Conservation (phyloP, 1,139 yeast species). For the Dujonia santamariae region DNA sequence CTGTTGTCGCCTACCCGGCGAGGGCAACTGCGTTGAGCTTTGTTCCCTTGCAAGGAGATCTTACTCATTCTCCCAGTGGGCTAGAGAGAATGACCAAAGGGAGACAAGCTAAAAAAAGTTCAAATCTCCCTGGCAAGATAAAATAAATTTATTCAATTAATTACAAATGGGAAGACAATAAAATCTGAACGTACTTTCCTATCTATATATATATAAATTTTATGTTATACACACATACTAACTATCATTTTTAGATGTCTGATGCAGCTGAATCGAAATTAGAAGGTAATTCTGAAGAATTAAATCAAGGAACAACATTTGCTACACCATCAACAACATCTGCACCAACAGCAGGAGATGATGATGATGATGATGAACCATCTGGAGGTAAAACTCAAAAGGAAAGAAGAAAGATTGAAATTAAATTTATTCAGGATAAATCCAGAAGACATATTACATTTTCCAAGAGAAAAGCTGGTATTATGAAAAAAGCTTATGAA, state of each 20-base stretch:
- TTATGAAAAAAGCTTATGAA: conserved; percentile 98
- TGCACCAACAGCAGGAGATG: conserved; percentile 30
- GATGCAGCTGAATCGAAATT: conserved; percentile 40
- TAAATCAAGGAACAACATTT: conserved; percentile 20
- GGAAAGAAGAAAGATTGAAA: conserved; percentile 95
- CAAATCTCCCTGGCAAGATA: too few species aligned
- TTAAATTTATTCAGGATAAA: conserved; percentile 94
- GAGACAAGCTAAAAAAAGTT: too few species aligned
- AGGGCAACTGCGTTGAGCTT: too few species aligned
- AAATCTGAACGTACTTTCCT: too few species aligned
- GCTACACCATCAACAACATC: conserved; percentile 18
- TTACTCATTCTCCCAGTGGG: too few species aligned
- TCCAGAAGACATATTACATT: conserved; percentile 97
- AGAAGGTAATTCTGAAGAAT: conserved; percentile 35
- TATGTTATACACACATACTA: conserved; percentile 2
- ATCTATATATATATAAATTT: too few species aligned
- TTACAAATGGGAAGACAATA: too few species aligned
- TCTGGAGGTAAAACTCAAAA: conserved; percentile 55
- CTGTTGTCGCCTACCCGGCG: too few species aligned
- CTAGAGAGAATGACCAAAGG: too few species aligned
- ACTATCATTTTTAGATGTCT: conserved; percentile 25
- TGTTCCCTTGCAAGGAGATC: too few species aligned
- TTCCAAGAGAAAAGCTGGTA: conserved; percentile 96
- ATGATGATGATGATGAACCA: conserved; percentile 73
- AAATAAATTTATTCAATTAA: too few species aligned